Base-by-base conservation (phyloP, 2,329 filamentous ascomycete species). In the Alternaria tenuissima region DNA sequence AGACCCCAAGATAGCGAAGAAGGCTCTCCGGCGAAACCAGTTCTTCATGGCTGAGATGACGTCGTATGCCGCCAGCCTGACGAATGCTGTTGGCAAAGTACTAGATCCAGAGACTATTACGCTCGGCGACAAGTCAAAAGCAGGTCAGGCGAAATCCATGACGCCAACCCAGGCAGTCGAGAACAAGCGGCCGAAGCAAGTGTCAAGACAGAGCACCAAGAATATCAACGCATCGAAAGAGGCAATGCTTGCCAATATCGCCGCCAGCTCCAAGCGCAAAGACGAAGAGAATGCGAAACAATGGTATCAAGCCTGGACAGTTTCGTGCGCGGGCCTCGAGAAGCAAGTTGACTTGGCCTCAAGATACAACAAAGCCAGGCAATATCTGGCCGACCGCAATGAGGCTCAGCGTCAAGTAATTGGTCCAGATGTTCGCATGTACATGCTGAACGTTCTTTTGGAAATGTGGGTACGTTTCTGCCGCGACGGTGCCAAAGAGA, bases 331-430 rank as follows among this genome's bases (percentile, higher is more conserved):
- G 28, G 79, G 82, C 36, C 78, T 88, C 9, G 80, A 86, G 38
- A 81, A 80, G 22, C 82, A 84, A 55, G 59, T 60, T 2, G 78
- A 80, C 41, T 68, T 81, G 9, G 72, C 81, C 9, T 77, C 76
- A 28, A 80, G 83, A 49, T 88, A 85, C 64, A 71, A 79, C 24
- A 85, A 83, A 61, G 79, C 81, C 0, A 78, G 82, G 43, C 81
- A 82, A 39, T 86, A 86, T 62, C 70, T 88, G 5, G 64, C 68
- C 7, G 77, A 75, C 26, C 75, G 85, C 24, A 73, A 79, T 5
- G 72, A 77, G 30, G 67, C 78, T 18, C 80, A 78, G 67, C 72
- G 72, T 20, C 74, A 77, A 28, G 72, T 77, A 5, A 61, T 85
- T 34, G 79, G 81, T 49, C 76, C 80, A 0, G 83, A 85, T 61